Percentiles rank a stretch among this genome's conserved stretches.
Evolutionary conservation across 495 filamentous ascomycete species (phyloP).

Genomic region (Talaromyces nanjingensis): DNA sequence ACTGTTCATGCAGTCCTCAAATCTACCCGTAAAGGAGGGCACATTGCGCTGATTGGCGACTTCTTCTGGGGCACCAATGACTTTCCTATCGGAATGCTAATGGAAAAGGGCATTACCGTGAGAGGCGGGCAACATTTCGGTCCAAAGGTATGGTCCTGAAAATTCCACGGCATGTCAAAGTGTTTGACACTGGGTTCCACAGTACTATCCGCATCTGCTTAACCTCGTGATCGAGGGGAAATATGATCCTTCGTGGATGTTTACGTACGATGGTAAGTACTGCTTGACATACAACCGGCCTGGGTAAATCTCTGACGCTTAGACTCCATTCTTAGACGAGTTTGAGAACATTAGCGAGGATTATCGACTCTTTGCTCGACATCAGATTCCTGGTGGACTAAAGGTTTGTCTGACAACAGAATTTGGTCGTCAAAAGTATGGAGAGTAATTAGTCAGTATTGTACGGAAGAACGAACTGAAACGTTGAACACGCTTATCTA

Average conservation of each 20-base stretch:
- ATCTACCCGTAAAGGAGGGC: slow-evolving; percentile 25
- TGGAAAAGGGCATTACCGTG: slow-evolving; percentile 24
- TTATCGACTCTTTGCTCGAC: slow-evolving; percentile 16
- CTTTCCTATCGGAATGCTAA: slow-evolving; percentile 22
- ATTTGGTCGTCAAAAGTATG: slow-evolving; percentile 13
- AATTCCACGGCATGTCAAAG: not conserved
- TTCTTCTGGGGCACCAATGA: slow-evolving; percentile 24
- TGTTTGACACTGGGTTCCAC: not conserved
- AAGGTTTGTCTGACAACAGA: slow-evolving; percentile 22
- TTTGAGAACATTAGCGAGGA: slow-evolving; percentile 22
- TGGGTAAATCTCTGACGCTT: not conserved
- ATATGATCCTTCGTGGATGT: slow-evolving; percentile 25
- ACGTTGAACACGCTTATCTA: not conserved
- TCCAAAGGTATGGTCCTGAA: slow-evolving; percentile 15
- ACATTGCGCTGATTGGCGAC: slow-evolving; percentile 25
- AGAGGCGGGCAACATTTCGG: slow-evolving; percentile 20
- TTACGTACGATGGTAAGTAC: slow-evolving; percentile 19
- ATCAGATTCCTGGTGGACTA: slow-evolving; percentile 18
- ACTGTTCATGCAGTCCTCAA: slow-evolving; percentile 22
- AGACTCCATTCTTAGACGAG: slow-evolving; percentile 12
- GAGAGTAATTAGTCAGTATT: not conserved
- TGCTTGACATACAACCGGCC: not conserved
- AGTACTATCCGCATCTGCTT: slow-evolving; percentile 25
- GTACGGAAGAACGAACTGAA: not conserved
- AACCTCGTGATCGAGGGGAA: slow-evolving; percentile 18